These are phyloP conservation scores for Pulicaria dysenterica DNA, from an alignment of 129 eudicot genomes.

Conservation along the genomic window DNA sequence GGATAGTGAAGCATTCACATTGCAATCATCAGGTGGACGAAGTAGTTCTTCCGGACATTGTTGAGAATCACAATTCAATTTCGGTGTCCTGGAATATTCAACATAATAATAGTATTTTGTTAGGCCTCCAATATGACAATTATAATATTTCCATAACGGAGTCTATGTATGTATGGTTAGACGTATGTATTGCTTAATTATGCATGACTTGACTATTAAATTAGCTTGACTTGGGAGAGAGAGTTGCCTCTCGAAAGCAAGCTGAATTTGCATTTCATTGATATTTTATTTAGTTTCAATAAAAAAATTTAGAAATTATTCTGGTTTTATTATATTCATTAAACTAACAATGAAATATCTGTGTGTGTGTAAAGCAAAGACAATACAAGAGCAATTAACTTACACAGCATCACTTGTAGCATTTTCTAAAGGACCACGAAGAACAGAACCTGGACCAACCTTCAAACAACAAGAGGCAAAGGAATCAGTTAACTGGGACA, in stretches of 20 bases:
- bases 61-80: conserved; percentile 65
- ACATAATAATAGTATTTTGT: background rate
- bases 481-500: conserved; percentile 14
- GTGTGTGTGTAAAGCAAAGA: background rate
- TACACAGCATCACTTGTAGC: conserved; percentile 71
- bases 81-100: conserved; percentile 66
- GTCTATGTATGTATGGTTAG: too few species aligned
- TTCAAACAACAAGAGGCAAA: conserved; percentile 39
- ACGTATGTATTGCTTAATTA: too few species aligned
- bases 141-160: too few species aligned
- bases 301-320: background rate
- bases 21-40: conserved; percentile 96
- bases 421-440: conserved; percentile 88
- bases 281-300: conserved; percentile 1
- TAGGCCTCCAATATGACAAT: too few species aligned
- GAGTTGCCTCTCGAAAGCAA: too few species aligned
- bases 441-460: conserved; percentile 92
- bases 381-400: conserved; percentile 36
- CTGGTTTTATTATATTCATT: background rate
- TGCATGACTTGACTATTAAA: too few species aligned
- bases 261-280: too few species aligned
- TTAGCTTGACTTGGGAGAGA: too few species aligned
- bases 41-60: conserved; percentile 83
- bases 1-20: conserved; percentile 85
- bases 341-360: conserved; percentile 13